phyloP scores from a whole-genome alignment of 176 grass and related monocot genomes.

The Microstegium vimineum region DNA sequence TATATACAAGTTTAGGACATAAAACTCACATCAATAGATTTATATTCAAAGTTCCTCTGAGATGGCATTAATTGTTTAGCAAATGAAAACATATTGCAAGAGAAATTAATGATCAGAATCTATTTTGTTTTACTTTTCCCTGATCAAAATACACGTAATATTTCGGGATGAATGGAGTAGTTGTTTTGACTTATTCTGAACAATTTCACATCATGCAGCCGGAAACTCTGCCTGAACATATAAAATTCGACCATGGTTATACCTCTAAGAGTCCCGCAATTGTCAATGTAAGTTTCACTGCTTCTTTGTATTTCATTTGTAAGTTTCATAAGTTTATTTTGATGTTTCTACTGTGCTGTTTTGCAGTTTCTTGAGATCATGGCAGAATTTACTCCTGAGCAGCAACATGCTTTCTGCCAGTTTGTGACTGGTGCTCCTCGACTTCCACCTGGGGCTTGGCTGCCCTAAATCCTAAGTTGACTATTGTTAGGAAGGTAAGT shows the following conservation, averaged over 20 bases:
- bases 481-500: conserved; percentile 83
- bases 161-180: not conserved
- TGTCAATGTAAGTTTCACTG: conserved; percentile 53
- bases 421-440: conserved; percentile 92
- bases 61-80: not conserved
- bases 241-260: conserved; percentile 98
- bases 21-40: not conserved
- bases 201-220: conserved; percentile 38
- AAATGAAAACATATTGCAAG: not conserved
- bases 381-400: conserved; percentile 69
- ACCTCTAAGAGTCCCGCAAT: conserved; percentile 82
- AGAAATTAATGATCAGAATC: not conserved
- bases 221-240: conserved; percentile 75
- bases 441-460: conserved; percentile 86
- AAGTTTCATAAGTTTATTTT: not conserved
- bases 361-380: conserved; percentile 88
- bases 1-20: not conserved
- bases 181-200: conserved; percentile 2
- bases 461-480: conserved; percentile 77
- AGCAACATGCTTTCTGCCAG: conserved; percentile 86
- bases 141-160: not conserved
- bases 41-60: not conserved
- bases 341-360: conserved; percentile 10
- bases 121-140: not conserved
- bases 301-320: not conserved